phyloP scores from a whole-genome alignment of 371 early-diverging fungal genomes.

The Syncephalastrum monosporum region DNA sequence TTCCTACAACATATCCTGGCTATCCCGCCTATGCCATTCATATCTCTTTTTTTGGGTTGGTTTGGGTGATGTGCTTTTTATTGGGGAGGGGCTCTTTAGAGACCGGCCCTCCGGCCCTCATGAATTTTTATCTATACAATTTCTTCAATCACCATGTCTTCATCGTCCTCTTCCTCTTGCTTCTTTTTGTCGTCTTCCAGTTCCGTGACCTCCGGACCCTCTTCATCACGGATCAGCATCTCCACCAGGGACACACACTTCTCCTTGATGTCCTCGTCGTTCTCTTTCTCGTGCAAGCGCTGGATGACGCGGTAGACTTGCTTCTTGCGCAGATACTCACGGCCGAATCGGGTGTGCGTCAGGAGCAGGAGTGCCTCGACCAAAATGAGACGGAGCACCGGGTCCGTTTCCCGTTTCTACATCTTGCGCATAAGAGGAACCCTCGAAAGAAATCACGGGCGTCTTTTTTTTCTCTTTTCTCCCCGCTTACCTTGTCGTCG shows the following conservation, averaged over 20 bases:
- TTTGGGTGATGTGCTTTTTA: constrained; percentile 28
- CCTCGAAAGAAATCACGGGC: neutral
- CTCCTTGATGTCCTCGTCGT: constrained; percentile 63
- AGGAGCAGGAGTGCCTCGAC: constrained; percentile 82
- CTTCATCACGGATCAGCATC: constrained; percentile 88
- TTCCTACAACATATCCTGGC: neutral
- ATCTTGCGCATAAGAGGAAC: neutral
- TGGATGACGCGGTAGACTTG: constrained; percentile 89
- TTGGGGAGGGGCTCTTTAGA: neutral
- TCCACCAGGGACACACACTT: constrained; percentile 79
- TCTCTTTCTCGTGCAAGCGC: constrained; percentile 74
- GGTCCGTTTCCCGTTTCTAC: constrained; percentile 77
- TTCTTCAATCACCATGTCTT: constrained; percentile 58
- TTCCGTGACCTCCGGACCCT: constrained; percentile 27
- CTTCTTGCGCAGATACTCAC: constrained; percentile 75
- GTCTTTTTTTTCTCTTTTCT: neutral
- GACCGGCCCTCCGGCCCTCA: no score
- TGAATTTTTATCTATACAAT: constrained; percentile 36
- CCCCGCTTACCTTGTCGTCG: constrained; percentile 61
- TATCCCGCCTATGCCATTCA: no score
- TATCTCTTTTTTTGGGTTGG: neutral
- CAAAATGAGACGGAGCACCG: constrained; percentile 70
- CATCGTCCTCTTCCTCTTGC: constrained; percentile 44
- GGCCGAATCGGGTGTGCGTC: constrained; percentile 71
- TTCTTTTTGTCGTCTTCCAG: constrained; percentile 15